Conservation (phyloP, 1,284 basidiomycete species). For the Ustilago curta region DNA sequence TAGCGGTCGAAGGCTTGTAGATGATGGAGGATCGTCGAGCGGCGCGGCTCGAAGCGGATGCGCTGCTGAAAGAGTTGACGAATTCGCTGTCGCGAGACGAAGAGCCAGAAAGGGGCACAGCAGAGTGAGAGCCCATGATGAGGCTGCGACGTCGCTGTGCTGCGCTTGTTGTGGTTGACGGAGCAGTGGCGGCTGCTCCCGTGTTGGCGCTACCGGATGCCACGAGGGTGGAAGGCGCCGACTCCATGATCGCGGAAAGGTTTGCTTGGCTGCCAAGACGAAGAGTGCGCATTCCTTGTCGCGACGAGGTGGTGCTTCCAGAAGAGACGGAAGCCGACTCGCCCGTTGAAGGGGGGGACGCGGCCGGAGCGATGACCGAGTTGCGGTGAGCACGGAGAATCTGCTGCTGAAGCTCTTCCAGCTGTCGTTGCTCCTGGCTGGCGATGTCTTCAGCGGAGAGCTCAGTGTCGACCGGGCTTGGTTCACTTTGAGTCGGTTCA, state of each 20-base stretch:
- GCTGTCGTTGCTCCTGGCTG: conserved; percentile 37
- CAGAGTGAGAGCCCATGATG: conserved; percentile 35
- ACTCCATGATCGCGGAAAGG: conserved; percentile 40
- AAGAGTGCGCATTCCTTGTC: conserved; percentile 61
- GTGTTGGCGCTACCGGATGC: conserved; percentile 7
- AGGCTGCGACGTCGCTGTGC: conserved; percentile 47
- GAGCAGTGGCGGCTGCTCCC: conserved; percentile 4
- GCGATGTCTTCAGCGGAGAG: conserved; percentile 8
- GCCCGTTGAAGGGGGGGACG: conserved; percentile 6
- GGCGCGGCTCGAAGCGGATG: conserved; percentile 21
- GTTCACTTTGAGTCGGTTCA: background rate
- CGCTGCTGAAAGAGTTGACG: conserved; percentile 20
- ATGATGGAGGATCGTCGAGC: conserved; percentile 50
- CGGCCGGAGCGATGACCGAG: conserved; percentile 28
- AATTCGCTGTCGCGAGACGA: conserved; percentile 44
- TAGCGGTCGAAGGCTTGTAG: conserved; percentile 47
- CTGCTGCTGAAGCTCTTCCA: conserved; percentile 39
- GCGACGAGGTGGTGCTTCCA: conserved; percentile 18
- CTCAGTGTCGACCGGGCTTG: conserved; percentile 1
- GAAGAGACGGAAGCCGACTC: conserved; percentile 20
- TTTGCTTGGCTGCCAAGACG: conserved; percentile 55
- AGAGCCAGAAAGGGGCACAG: conserved; percentile 6
- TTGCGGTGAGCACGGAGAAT: conserved; percentile 44
- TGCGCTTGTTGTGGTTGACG: conserved; percentile 18
- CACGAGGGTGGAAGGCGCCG: conserved; percentile 10